Base-by-base conservation (phyloP, 2,329 filamentous ascomycete species). In the Nemania sp. region DNA sequence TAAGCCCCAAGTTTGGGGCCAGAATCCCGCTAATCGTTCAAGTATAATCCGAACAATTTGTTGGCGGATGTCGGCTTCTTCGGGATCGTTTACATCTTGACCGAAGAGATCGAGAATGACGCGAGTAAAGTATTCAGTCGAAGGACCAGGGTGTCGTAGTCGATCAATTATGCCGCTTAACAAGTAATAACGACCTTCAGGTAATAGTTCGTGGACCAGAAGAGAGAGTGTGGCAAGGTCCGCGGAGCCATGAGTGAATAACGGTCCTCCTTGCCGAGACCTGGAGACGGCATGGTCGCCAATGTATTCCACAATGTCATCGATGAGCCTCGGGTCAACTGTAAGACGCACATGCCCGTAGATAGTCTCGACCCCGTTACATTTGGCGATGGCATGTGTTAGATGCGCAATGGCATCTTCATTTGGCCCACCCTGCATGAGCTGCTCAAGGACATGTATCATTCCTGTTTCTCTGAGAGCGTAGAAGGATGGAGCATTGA, bases 1-100 rank as follows among this genome's bases (percentile, higher is more conserved):
- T 37, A 99, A 77, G 11, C 95, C 95, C 93, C 93, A 97, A 15
- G 95, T 93, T 70, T 97, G 93, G 47, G 93, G 93, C 75, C 92
- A 91, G 70, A 90, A 91, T 19, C 91, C 89, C 55, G 95, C 83
- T 41, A 97, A 78, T 43, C 94, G 85, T 78, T 99, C 94, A 31
- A 97, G 79, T 40, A 99, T 77, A 20, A 97, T 86, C 41, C 93
- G 85, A 47, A 91, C 90, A 54, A 99, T 93, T 70, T 95, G 90
- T 74, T 97, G 89, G 30, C 93, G 89, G 42, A 97, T 86, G 59
- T 91, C 88, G 1, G 80, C 81, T 65, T 93, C 90, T 66, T 94
- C 89, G 14, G 88, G 84, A 63, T 88, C 86, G 69, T 73, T 80
- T 66, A 80, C 77, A 74, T 94, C 89, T 59, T 84, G 83, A 17